phyloP scores from a whole-genome alignment of 1,139 yeast species.

The Zygosaccharomyces sapae region DNA sequence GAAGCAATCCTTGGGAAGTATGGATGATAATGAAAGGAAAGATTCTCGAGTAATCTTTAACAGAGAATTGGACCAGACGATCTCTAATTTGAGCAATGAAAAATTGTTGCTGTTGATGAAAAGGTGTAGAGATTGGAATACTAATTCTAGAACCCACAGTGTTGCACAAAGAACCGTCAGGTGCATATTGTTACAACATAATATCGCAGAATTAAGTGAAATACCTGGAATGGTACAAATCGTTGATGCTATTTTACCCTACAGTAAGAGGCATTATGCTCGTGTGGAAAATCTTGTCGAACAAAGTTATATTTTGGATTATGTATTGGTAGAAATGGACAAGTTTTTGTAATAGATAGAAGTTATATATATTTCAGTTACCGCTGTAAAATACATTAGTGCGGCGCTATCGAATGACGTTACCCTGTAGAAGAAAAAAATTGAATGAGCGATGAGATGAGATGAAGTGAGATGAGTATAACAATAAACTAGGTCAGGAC shows the following conservation, averaged over 20 bases:
- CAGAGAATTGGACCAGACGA: constrained; percentile 58
- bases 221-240: constrained; percentile 64
- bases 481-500: not conserved
- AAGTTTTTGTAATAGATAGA: constrained; percentile 32
- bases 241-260: constrained; percentile 75
- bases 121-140: constrained; percentile 91
- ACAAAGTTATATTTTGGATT: constrained; percentile 80
- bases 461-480: constrained; percentile 2
- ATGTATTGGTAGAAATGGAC: constrained; percentile 75
- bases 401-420: constrained; percentile 1
- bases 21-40: constrained; percentile 21
- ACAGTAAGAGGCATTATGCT: constrained; percentile 76
- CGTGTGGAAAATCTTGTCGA: constrained; percentile 78
- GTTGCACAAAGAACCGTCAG: constrained; percentile 74
- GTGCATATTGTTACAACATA: constrained; percentile 55
- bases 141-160: constrained; percentile 74
- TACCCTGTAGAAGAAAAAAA: constrained; percentile 5
- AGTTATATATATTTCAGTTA: not conserved
- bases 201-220: constrained; percentile 53
- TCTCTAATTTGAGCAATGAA: constrained; percentile 53
- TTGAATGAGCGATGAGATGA: not conserved
- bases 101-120: constrained; percentile 59
- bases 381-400: not conserved
- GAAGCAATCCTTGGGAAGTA: constrained; percentile 44
- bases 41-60: constrained; percentile 51